phyloP scores from a whole-genome alignment of 371 early-diverging fungal genomes.

The Mucor sp. region DNA sequence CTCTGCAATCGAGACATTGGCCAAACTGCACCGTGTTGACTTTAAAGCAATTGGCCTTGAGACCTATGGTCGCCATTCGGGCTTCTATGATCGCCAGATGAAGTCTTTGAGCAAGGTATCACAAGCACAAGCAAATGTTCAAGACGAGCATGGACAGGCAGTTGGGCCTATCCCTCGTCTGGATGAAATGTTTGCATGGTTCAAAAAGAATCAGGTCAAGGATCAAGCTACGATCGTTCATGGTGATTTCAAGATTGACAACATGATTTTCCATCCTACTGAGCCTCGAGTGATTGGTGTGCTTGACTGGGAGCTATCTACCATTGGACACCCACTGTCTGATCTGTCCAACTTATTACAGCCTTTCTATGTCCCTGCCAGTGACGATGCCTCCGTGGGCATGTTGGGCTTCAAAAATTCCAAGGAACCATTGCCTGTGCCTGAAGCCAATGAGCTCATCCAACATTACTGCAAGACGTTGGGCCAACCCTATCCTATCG shows the following conservation, averaged over 20 bases:
- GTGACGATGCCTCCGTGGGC: conserved; percentile 32
- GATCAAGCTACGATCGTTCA: conserved; percentile 86
- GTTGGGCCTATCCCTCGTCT: conserved; percentile 76
- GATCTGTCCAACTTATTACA: conserved; percentile 88
- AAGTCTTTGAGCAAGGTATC: conserved; percentile 69
- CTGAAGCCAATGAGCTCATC: conserved; percentile 64
- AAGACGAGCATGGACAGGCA: conserved; percentile 55
- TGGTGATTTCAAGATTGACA: conserved; percentile 82
- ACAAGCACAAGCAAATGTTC: conserved; percentile 66
- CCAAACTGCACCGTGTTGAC: conserved; percentile 79
- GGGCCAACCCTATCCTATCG: conserved; percentile 67
- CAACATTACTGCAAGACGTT: conserved; percentile 62
- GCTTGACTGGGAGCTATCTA: conserved; percentile 96
- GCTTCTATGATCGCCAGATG: conserved; percentile 89
- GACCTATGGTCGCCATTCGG: conserved; percentile 65
- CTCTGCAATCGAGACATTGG: conserved; percentile 78
- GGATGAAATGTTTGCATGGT: conserved; percentile 76
- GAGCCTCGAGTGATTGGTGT: conserved; percentile 83
- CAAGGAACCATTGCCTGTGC: conserved; percentile 62
- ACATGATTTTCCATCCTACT: conserved; percentile 74
- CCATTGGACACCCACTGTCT: conserved; percentile 92
- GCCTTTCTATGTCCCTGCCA: conserved; percentile 63
- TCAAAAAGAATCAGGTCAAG: conserved; percentile 60
- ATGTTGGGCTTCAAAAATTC: conserved; percentile 42
- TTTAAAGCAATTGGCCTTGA: conserved; percentile 66